These are phyloP conservation scores for Pelargonium australe DNA, from an alignment of 441 rosid species.

Conservation along the genomic window DNA sequence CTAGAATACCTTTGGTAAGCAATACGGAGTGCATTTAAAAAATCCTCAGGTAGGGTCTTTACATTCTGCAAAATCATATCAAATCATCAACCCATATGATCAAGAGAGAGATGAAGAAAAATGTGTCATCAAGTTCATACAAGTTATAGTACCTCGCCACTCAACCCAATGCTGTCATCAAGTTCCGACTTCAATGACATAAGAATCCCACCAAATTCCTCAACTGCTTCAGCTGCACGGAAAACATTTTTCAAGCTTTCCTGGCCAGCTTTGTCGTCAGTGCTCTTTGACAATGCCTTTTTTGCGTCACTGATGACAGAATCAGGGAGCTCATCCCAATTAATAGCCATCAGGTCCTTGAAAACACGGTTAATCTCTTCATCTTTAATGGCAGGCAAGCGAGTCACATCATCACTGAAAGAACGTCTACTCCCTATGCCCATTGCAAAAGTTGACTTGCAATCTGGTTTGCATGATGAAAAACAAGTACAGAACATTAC, in stretches of 20 bases:
- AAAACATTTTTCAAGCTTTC: conserved; percentile 61
- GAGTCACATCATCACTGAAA: background rate
- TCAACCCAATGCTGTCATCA: conserved; percentile 75
- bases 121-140: background rate
- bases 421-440: background rate
- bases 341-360: conserved; percentile 80
- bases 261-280: conserved; percentile 66
- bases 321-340: conserved; percentile 69
- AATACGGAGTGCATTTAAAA: conserved; percentile 41
- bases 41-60: conserved; percentile 46
- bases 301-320: conserved; percentile 41
- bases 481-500: background rate
- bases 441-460: background rate
- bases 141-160: conserved; percentile 68
- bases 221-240: conserved; percentile 83
- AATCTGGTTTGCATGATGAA: background rate
- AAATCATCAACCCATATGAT: conserved; percentile 14
- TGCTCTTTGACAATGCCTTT: conserved; percentile 49
- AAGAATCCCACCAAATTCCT: conserved; percentile 69
- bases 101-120: conserved; percentile 1
- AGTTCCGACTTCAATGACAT: conserved; percentile 73
- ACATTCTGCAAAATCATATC: conserved; percentile 45
- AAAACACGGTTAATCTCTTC: conserved; percentile 46
- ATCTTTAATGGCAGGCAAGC: conserved; percentile 43
- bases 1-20: conserved; percentile 54